Percentiles rank a stretch among this genome's conserved stretches.
These are phyloP conservation scores for Handroanthus guayacan DNA, from an alignment of 257 asterid genomes.

Conservation along the genomic window DNA sequence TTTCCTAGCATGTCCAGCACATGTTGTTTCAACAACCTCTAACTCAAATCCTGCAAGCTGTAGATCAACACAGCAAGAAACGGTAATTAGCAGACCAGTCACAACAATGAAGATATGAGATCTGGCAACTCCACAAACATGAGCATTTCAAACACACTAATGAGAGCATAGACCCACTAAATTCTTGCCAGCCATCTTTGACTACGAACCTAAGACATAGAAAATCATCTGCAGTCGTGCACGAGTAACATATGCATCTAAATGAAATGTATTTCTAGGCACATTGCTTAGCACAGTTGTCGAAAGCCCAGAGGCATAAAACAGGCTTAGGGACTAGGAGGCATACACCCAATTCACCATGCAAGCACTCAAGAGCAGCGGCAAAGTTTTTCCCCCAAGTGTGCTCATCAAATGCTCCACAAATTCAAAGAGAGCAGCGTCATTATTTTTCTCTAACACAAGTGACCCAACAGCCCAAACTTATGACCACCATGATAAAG, in stretches of 20 bases:
- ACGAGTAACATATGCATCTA: not conserved
- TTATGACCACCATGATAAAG: not conserved
- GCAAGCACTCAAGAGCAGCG: not conserved
- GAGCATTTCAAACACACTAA: not conserved
- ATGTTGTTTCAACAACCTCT: slow-evolving; percentile 73
- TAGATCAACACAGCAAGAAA: slow-evolving; percentile 30
- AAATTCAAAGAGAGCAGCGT: not conserved
- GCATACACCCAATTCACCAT: not conserved
- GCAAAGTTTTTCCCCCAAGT: not conserved
- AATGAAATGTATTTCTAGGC: not conserved
- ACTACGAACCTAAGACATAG: not conserved
- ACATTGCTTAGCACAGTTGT: not conserved
- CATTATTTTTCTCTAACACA: not conserved
- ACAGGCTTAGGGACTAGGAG: not conserved
- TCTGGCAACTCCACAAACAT: not conserved
- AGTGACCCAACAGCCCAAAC: not conserved
- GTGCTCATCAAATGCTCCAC: not conserved
- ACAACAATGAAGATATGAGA: not conserved
- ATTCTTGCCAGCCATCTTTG: not conserved
- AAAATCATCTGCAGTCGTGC: not conserved
- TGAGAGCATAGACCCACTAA: not conserved
- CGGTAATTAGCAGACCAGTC: not conserved
- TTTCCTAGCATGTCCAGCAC: slow-evolving; percentile 77
- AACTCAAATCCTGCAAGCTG: slow-evolving; percentile 80
- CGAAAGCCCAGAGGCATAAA: not conserved